A percentile compares a stretch with the other conserved stretches of the same genome.
phyloP scores from a whole-genome alignment of 495 filamentous ascomycete genomes.

The Pseudoneurospora amorphoporcata region DNA sequence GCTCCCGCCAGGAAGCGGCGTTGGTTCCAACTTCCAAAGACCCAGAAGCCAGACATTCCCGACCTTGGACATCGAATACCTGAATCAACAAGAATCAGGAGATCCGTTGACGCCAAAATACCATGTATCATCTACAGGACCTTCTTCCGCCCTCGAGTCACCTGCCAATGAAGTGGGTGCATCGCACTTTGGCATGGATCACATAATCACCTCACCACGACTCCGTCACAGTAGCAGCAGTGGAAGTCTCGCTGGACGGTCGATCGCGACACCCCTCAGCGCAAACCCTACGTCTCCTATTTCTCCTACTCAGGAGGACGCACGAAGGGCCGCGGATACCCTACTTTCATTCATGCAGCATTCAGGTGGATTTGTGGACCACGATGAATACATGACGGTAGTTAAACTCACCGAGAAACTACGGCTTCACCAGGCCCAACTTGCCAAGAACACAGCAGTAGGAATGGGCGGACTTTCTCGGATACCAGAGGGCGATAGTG shows the following conservation, averaged over 20 bases:
- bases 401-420: conserved; percentile 82
- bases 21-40: conserved; percentile 51
- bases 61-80: conserved; percentile 59
- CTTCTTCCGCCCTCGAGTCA: conserved; percentile 59
- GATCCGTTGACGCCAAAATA: conserved; percentile 60
- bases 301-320: conserved; percentile 87
- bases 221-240: conserved; percentile 47
- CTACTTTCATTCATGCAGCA: conserved; percentile 77
- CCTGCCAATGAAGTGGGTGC: conserved; percentile 49
- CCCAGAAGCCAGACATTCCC: conserved; percentile 92
- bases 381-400: conserved; percentile 75
- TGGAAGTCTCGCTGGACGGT: conserved; percentile 36
- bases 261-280: conserved; percentile 31
- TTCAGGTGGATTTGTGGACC: conserved; percentile 57
- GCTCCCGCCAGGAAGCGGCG: conserved; percentile 31
- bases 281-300: conserved; percentile 37
- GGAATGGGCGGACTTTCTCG: conserved; percentile 56
- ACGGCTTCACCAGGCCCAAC: conserved; percentile 52
- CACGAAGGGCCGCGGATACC: conserved; percentile 71
- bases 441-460: conserved; percentile 37
- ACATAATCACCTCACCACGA: conserved; percentile 40
- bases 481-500: conserved; percentile 52
- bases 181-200: conserved; percentile 41
- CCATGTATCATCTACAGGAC: conserved; percentile 42
- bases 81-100: conserved; percentile 50